Evolutionary conservation across 225 moss, liverwort and hornwort genomes (phyloP), one percentile per base, ranked within the genome.

Genomic region (Pseudoscleropodium purum): DNA sequence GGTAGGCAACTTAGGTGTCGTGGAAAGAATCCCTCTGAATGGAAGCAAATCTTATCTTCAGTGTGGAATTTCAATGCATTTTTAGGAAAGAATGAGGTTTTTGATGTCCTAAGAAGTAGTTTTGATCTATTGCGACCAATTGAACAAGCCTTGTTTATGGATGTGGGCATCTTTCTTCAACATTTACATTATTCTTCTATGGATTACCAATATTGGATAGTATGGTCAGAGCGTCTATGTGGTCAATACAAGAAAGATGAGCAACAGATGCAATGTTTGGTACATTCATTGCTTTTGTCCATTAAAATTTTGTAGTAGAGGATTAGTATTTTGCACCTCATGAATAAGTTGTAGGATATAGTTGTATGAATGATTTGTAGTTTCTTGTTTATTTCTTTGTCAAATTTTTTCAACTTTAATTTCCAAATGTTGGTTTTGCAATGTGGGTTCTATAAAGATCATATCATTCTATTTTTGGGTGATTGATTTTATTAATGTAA

Each of bases 11-110:
- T 63, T 27, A 9, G 45, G 45, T 63, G 24, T 63, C 3, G 0
- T 31, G 45, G 64, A 33, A 9, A 16, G 2, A 21, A 34, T 34
- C 36, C 49, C 6, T 24, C 6, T 29, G 7, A 83, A 10, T 65
- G 64, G 83, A 5, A 0, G 1, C 0, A 16, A 1, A 0, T 33
- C 1, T 65, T 83, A 25, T 5, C 34, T 4, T 45, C 0, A 0
- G 0, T 16, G 24, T 1, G 7, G 31, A 45, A 36, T 34, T 49
- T 45, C 7, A 23, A 10, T 33, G 4, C 29, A 11, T n/a, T 59
- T 59, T 27, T 5, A 1, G 3, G 27, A 3, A 3, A 5, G 6
- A 57, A 80, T 80, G 39, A 56, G 17, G 41, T 81, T n/a, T 81
- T 39, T 57, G 59, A 39, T n/a, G 57, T 56, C 10, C 18, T 80